These are phyloP conservation scores for Clarkia xantiana DNA, from an alignment of 345 rosid genomes.

Conservation along the genomic window DNA sequence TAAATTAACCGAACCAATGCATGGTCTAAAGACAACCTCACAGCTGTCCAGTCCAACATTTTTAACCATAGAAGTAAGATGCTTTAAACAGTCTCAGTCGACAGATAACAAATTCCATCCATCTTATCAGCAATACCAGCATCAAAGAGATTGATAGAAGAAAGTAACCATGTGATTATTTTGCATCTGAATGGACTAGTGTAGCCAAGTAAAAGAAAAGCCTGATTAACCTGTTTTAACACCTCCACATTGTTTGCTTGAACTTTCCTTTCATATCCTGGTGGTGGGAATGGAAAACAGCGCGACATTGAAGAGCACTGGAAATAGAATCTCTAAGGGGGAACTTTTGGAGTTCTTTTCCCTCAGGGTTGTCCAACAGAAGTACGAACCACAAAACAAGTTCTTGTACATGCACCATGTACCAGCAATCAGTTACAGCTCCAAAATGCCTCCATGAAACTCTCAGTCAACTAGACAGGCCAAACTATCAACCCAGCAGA, in stretches of 20 bases:
- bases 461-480: conserved; percentile 7
- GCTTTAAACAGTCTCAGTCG: no score
- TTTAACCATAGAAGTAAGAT: no score
- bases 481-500: conserved; percentile 6
- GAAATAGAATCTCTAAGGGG: neutral
- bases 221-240: conserved; percentile 46
- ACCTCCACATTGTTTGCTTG: conserved; percentile 35
- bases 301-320: conserved; percentile 76
- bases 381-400: conserved; percentile 37
- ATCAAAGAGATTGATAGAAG: no score
- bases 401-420: conserved; percentile 54
- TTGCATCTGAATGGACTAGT: conserved; percentile 1
- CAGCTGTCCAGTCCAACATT: no score
- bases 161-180: no score
- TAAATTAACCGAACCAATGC: no score
- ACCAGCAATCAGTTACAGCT: conserved; percentile 19
- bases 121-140: no score
- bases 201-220: conserved; percentile 7
- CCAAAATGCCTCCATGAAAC: conserved; percentile 8
- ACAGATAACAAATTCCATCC: no score
- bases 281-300: conserved; percentile 97
- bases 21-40: no score
- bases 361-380: conserved; percentile 26
- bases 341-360: conserved; percentile 6
- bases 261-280: conserved; percentile 89